These are phyloP conservation scores for Lentinula boryana DNA, from an alignment of 768 basidiomycete genomes.

Conservation along the genomic window DNA sequence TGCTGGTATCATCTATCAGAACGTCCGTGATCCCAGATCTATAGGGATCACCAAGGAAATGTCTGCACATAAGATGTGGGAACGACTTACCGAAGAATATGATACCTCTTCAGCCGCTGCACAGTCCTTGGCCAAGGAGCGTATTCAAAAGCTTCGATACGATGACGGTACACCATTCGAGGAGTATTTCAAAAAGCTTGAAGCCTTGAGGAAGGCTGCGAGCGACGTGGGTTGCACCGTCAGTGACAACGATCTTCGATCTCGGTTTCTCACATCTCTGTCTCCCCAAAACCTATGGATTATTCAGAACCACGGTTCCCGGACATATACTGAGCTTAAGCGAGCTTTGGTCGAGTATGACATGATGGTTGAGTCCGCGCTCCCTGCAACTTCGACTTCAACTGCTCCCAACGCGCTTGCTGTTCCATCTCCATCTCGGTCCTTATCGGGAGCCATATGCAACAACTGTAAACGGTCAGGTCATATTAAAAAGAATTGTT, in stretches of 20 bases:
- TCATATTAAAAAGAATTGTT: too few relatives aligned
- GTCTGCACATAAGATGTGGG: not conserved
- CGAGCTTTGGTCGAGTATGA: not conserved
- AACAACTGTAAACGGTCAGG: too few relatives aligned
- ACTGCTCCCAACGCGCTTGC: not conserved
- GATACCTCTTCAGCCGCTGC: not conserved
- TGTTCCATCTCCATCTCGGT: not conserved
- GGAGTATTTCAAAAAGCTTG: not conserved
- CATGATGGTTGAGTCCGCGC: too few relatives aligned
- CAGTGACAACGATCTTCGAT: not conserved
- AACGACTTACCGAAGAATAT: not conserved
- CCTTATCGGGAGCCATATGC: too few relatives aligned
- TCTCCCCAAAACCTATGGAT: not conserved
- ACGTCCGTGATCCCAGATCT: not conserved
- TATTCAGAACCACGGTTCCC: not conserved
- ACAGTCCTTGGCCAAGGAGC: not conserved
- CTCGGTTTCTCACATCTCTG: not conserved
- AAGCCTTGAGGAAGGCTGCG: not conserved
- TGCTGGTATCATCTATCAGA: slow-evolving; percentile 1
- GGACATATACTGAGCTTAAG: not conserved
- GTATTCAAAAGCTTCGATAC: not conserved
- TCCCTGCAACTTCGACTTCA: not conserved
- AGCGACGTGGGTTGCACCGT: not conserved
- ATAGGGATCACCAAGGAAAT: not conserved
- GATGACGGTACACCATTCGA: not conserved